Conservation (phyloP, 2,329 filamentous ascomycete genomes). For the Hypoxylon sp. region DNA sequence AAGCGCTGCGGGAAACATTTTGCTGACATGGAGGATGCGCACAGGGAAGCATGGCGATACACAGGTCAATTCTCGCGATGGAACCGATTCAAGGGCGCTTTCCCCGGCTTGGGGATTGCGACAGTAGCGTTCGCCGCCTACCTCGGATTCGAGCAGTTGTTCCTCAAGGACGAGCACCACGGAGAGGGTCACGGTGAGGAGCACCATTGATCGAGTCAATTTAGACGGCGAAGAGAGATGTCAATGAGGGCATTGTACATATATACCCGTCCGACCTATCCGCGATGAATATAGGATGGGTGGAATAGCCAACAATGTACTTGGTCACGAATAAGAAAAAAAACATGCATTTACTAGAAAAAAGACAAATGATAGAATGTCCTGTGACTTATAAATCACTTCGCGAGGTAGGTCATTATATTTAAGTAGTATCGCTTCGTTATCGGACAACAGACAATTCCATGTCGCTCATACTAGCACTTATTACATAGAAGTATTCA, state of each 20-base stretch:
- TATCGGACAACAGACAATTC: too few species aligned
- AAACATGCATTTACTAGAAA: too few species aligned
- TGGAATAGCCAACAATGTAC: conserved; percentile 2
- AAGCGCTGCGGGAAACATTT: too few species aligned
- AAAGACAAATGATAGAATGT: too few species aligned
- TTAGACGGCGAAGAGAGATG: conserved; percentile 17
- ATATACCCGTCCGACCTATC: conserved; percentile 39
- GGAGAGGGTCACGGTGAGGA: conserved; percentile 61
- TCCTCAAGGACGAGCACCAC: conserved; percentile 77
- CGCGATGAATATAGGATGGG: conserved; percentile 3
- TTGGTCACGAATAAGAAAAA: conserved; percentile 12
- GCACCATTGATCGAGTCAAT: conserved; percentile 60
- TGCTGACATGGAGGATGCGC: conserved; percentile 17
- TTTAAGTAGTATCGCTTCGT: too few species aligned
- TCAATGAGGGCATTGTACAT: conserved; percentile 48
- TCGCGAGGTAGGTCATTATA: too few species aligned
- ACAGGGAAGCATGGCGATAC: conserved; percentile 95
- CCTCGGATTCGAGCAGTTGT: conserved; percentile 88
- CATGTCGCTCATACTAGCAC: too few species aligned
- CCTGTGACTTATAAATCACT: too few species aligned
- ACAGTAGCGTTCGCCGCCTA: conserved; percentile 91
- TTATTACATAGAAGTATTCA: too few species aligned
- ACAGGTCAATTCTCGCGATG: conserved; percentile 84
- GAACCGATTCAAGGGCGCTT: conserved; percentile 86
- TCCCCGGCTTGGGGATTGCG: conserved; percentile 92